Evolutionary conservation across 148 eudicot species (phyloP).

Genomic region (Pouteria glomerata): DNA sequence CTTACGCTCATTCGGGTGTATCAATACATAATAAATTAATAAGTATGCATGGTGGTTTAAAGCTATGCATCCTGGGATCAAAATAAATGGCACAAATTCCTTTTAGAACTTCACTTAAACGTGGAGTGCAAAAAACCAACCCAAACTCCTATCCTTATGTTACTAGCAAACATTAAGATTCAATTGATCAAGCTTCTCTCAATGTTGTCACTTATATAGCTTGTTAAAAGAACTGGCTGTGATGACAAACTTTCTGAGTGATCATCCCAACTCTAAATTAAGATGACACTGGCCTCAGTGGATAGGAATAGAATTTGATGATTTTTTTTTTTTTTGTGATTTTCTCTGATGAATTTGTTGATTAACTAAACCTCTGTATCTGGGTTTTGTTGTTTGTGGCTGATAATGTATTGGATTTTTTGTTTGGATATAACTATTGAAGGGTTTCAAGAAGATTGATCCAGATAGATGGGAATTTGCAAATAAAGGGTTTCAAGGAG

Average conservation of each 20-base stretch:
- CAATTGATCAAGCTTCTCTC: not conserved
- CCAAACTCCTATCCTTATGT: not conserved
- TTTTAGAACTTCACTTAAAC: not conserved
- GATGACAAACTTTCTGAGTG: not conserved
- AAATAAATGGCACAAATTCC: not conserved
- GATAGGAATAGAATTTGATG: not conserved
- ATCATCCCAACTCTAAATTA: not conserved
- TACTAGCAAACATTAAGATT: not conserved
- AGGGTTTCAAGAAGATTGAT: no score
- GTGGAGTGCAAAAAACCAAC: not conserved
- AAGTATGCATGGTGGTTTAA: no score
- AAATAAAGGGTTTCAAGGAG: no score
- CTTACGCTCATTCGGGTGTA: no score
- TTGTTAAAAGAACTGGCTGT: not conserved
- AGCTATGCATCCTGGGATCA: not conserved
- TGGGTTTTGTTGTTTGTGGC: no score
- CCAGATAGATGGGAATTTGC: no score
- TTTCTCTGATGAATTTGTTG: no score
- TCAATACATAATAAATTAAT: no score
- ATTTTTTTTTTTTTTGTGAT: no score
- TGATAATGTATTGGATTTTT: no score
- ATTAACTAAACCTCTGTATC: no score
- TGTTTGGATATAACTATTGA: no score
- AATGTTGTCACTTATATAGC: not conserved
- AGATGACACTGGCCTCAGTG: not conserved